A percentile compares a stretch with the other conserved stretches of the same genome.
Conservation (phyloP, 441 rosid genomes). For the Eutrema salsugineum region DNA sequence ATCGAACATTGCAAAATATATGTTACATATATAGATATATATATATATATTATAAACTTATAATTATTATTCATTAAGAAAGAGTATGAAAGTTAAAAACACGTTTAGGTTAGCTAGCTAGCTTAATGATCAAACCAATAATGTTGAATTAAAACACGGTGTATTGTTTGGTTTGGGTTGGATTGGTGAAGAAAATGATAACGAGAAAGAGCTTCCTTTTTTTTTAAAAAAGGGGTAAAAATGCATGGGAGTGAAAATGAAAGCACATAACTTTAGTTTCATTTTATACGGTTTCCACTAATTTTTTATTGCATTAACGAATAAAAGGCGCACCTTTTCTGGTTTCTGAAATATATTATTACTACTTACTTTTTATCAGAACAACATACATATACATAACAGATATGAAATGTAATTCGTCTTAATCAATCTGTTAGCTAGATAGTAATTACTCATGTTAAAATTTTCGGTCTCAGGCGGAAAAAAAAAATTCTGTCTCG, state of each 20-base stretch:
- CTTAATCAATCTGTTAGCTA: background rate
- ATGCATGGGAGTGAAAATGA: constrained; percentile 15
- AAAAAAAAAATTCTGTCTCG: too few relatives aligned
- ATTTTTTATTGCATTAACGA: background rate
- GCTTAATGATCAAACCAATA: background rate
- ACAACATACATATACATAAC: background rate
- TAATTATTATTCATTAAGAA: background rate
- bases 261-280: constrained; percentile 20
- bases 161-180: background rate
- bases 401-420: background rate
- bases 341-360: background rate
- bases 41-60: too few relatives aligned
- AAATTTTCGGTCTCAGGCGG: background rate
- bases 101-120: background rate
- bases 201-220: background rate
- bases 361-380: background rate
- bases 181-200: background rate
- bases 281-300: constrained; percentile 2
- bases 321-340: constrained; percentile 4
- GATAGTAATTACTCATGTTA: background rate
- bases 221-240: background rate
- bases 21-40: too few relatives aligned
- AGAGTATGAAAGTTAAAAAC: background rate
- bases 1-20: too few relatives aligned
- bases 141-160: background rate